Evolutionary conservation across 1,139 yeast genomes (phyloP), one percentile per base, ranked within the genome.

Genomic region (Suhomyces chickasaworum): DNA sequence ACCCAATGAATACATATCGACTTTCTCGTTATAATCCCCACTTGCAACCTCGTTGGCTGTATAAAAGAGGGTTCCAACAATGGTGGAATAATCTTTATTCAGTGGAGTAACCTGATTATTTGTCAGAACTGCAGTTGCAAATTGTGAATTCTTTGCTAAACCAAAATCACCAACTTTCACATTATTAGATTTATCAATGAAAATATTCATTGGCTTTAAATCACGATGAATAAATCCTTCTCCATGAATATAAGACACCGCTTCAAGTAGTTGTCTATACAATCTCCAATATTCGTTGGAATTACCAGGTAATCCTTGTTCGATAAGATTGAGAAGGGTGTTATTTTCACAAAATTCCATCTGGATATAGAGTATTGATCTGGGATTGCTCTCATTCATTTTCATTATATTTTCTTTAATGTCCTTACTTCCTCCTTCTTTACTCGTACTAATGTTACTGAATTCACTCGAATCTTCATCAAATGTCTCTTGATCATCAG

Each of bases 301-400:
- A 45, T 87, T 81, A 8, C 72, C 72, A 6, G 85, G 87, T n/a
- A 91, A 71, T 0, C 90, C 91, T 52, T 86, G 95, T 39, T 80
- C 81, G 36, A 95, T 93, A 52, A 93, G 71, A 63, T 93, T 96
- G 41, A 81, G 78, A 32, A 95, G 68, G 0, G 99, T 93, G 50
- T 89, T 89, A 59, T 93, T 93, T 58, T 95, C 99, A 68, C 99
- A 95, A 61, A 93, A 95, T 63, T 95, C 99, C 99, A 95, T 95
- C 61, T 95, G 99, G 53, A 95, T 93, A 60, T 73, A 75, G 73
- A 95, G 52, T 77, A 73, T 37, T 78, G 91, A 68, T 80, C 82
- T 57, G 3, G 70, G 69, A 39, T 61, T 58, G 2, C 42, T 35
- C 25, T 45, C 36, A 16, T 31, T 32, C 37, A 9, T 10, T 17